phyloP scores from a whole-genome alignment of 2,329 filamentous ascomycete genomes.

The Hymenoscyphus fraxineus region DNA sequence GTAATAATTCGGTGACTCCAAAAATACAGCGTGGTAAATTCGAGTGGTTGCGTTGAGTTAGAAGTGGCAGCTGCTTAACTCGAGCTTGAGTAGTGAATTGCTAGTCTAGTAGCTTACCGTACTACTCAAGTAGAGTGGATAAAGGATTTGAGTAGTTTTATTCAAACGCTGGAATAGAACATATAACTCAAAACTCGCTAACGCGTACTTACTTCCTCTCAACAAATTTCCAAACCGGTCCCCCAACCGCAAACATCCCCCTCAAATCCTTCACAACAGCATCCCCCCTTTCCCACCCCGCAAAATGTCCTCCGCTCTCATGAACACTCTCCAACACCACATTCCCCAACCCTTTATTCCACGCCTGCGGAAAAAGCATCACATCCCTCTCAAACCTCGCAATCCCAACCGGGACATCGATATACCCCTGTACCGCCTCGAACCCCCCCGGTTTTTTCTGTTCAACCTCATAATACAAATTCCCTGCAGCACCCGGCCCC shows the following conservation, averaged over 20 bases:
- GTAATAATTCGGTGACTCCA: no score
- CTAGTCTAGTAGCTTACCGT: no score
- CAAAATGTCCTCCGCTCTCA: conserved; percentile 47
- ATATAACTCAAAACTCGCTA: no score
- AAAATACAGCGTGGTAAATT: no score
- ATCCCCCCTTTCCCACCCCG: conserved; percentile 53
- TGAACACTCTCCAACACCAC: conserved; percentile 50
- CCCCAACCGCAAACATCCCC: conserved; percentile 52
- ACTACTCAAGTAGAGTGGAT: no score
- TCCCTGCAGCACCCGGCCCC: neutral
- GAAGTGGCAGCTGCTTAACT: no score
- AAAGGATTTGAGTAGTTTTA: no score
- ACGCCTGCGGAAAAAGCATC: conserved; percentile 47
- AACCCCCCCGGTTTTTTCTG: conserved; percentile 43
- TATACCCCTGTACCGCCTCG: conserved; percentile 9
- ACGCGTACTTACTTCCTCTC: neutral
- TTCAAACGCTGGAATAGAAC: no score
- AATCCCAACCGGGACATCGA: conserved; percentile 46
- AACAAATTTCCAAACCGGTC: conserved; percentile 17
- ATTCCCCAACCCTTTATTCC: conserved; percentile 53
- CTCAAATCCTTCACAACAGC: conserved; percentile 48
- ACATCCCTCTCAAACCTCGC: conserved; percentile 53
- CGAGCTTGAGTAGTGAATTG: no score
- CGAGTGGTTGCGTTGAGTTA: no score
- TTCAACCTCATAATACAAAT: neutral